Evolutionary conservation across 2,329 filamentous ascomycete genomes (phyloP).

Genomic region (Sporothrix globosa): DNA sequence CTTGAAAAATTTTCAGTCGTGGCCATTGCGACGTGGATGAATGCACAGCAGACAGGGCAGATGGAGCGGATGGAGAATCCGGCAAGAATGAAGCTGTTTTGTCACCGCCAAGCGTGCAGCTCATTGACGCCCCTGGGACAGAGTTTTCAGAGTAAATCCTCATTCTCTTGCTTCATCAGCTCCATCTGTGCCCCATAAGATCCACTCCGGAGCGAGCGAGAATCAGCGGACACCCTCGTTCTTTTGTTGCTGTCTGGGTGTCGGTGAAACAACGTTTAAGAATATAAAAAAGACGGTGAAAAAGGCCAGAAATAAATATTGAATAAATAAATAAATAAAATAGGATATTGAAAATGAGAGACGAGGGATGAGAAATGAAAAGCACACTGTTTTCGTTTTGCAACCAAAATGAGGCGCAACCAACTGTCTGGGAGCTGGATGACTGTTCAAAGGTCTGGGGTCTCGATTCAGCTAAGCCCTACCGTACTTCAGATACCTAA

Average conservation of each 20-base stretch:
- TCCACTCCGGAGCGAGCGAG: conserved; percentile 19
- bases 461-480: neutral
- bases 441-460: neutral
- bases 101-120: neutral
- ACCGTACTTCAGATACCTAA: conserved; percentile 15
- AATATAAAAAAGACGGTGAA: conserved; percentile 20
- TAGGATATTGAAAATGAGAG: neutral
- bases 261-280: conserved; percentile 22
- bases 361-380: neutral
- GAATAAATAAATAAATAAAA: neutral
- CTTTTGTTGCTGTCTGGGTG: neutral
- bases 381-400: neutral
- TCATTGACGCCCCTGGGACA: neutral
- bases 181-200: neutral
- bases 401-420: neutral
- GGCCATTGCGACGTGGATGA: conserved; percentile 9
- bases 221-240: conserved; percentile 4
- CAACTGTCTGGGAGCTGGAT: neutral
- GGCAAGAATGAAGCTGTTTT: conserved; percentile 14
- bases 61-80: neutral
- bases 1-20: conserved; percentile 23
- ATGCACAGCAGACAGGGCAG: neutral
- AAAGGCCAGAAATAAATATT: too few relatives aligned
- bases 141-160: neutral
- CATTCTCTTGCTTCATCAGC: neutral